Evolutionary conservation across 345 rosid species (phyloP), one percentile per base, ranked within the genome.

Genomic region (Linum usitatissimum): DNA sequence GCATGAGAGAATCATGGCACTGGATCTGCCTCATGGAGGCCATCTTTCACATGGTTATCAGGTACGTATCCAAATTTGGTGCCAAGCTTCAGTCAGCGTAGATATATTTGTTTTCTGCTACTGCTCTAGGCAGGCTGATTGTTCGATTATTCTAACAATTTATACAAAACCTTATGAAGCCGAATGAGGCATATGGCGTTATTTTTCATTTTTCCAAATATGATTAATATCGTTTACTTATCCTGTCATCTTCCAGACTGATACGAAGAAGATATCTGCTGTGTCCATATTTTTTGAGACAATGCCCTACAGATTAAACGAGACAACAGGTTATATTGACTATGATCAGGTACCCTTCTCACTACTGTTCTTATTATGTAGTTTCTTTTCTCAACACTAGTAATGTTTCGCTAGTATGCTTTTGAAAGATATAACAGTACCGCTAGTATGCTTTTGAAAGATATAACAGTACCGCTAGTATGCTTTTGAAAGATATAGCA

Each of bases 21-120:
- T 92, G 73, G 98, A 92, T 70, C 81, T 92, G 45, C 98, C 98
- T 53, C 98, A 92, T 80, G 98, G 98, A 13, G 98, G 98, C 30
- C 98, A 92, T 80, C 96, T 92, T 79, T 92, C 98, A 65, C 98
- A 92, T 73, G 98, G 98, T 76, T 92, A 88, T 70, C 96, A 92
- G 96, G 98, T 91, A 66, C 77, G 20, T 63, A 18, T 19, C 58
- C 6, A 23, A 5, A 18, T 55, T 28, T 2, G 10, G 30, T 55
- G 59, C 30, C 18, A 9, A 10, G 10, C 59, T 18, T 12, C 59
- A 1, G 59, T n/a, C 8, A 6, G 6, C 1, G 10, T 18, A 5
- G 18, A 20, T 45, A 45, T 45, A 10, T 45, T 45, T 45, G 14
- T 45, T 45, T 45, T 10, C 51, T 45, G 10, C 51, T 10, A 45